phyloP scores from a whole-genome alignment of 2,329 filamentous ascomycete species.

The Diplocarpon mali region DNA sequence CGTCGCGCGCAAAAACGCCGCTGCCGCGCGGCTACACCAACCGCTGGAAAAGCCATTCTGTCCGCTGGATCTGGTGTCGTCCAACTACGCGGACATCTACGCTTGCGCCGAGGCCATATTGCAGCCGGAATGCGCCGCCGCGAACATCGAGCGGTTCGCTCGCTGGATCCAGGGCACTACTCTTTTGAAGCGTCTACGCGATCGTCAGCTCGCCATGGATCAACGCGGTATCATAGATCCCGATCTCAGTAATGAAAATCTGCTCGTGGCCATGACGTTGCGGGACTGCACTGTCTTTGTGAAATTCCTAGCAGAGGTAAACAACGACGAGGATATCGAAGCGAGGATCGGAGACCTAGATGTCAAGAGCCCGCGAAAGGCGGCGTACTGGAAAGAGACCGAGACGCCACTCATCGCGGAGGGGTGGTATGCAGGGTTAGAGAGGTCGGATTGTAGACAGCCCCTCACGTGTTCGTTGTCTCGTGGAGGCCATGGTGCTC shows the following conservation, averaged over 20 bases:
- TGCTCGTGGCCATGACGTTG: slow-evolving; percentile 67
- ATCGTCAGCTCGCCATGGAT: slow-evolving; percentile 29
- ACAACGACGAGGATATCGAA: slow-evolving; percentile 30
- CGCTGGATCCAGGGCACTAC: slow-evolving; percentile 28
- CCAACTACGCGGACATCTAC: slow-evolving; percentile 34
- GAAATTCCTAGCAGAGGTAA: slow-evolving; percentile 34
- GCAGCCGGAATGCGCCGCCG: slow-evolving; percentile 8
- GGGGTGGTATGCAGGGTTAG: slow-evolving; percentile 52
- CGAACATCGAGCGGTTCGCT: slow-evolving; percentile 17
- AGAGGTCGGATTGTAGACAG: slow-evolving; percentile 13
- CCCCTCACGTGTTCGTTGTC: background rate
- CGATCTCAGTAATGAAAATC: slow-evolving; percentile 34
- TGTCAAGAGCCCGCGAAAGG: slow-evolving; percentile 59
- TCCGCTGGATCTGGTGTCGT: slow-evolving; percentile 51
- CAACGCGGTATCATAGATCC: slow-evolving; percentile 20
- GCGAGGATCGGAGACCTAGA: slow-evolving; percentile 66
- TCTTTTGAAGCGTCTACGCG: slow-evolving; percentile 31
- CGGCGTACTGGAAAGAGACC: slow-evolving; percentile 54
- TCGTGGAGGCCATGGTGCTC: no score
- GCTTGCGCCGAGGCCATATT: slow-evolving; percentile 28
- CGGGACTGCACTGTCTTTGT: slow-evolving; percentile 70
- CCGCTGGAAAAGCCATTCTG: slow-evolving; percentile 38
- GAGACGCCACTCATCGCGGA: slow-evolving; percentile 53
- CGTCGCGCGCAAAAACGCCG: slow-evolving; percentile 18
- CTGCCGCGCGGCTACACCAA: slow-evolving; percentile 10